Evolutionary conservation across 306 rosid genomes (phyloP), one percentile per base, ranked within the genome.

Genomic region (Glycyrrhiza uralensis): DNA sequence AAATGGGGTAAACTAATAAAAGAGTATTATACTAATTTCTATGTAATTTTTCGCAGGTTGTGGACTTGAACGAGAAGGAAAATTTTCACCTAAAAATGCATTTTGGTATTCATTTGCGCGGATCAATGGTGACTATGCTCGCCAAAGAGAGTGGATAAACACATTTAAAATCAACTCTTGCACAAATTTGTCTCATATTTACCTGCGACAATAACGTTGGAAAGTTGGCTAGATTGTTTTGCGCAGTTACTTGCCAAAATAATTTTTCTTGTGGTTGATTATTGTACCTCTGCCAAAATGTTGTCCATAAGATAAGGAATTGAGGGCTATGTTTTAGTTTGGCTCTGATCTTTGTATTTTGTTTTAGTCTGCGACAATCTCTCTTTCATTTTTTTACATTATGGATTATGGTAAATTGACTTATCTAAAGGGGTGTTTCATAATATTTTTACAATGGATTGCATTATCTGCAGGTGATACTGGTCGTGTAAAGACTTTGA

Each of bases 31-130:
- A 44, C n/a, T 20, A 28, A 59, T 51, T 17, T 7, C 1, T 42
- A 29, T 42, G 45, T 33, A 38, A 60, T 46, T 41, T 52, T 71
- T 66, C 57, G 47, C 76, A 57, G 84, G 84, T 62, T 71, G 61
- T 23, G 19, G 62, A 80, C 54, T 28, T 58, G 63, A 72, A 45
- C 17, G 46, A 30, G 71, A 69, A 33, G 66, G 56, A 62, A 57
- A 67, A 36, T 63, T 47, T 12, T 57, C 32, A 30, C 30, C 2
- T 0, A 11, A 64, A 26, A 17, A 19, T n/a, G 8, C 15, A 42
- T 36, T 45, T 71, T 56, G 61, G 23, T 72, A 65, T 44, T 55
- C 46, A 44, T 71, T 44, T 72, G 26, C 10, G 1, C 42, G 30
- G 77, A 14, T 63, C 44, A 33, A 15, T 47, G 63, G 56, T 4